Evolutionary conservation across 2,329 filamentous ascomycete species (phyloP), one percentile per base, ranked within the genome.

Genomic region (Esteya vermicola): DNA sequence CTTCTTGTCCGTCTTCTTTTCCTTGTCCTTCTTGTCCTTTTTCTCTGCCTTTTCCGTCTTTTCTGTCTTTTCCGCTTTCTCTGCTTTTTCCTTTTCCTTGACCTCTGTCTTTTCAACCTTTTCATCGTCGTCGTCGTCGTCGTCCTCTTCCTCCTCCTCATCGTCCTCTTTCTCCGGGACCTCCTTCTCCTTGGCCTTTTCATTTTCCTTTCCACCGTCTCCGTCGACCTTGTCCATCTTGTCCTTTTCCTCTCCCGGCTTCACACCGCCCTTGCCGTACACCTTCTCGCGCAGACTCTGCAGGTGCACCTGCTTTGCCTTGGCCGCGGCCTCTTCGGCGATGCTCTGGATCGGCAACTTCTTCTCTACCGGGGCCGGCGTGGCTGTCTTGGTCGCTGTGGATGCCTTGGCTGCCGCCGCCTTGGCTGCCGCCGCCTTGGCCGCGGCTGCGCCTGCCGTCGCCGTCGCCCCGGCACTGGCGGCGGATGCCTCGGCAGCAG

Each of bases 291-390:
- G 62, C 45, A 75, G 54, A 49, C 55, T 61, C 46, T 72, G 64
- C 45, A 75, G 62, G 41, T 66, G 67, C 48, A 68, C 60, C 48
- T 76, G 65, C 59, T 78, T 78, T 37, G 75, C 75, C 56, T 72
- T 78, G 50, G 68, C 60, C 1, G 75, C 76, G 36, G 71, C 76
- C 54, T 85, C 79, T 50, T 83, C 69, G 32, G 73, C 75, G 38
- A 76, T 64, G 50, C 67, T 71, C 47, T 63, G 62, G 36, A 72
- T 57, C 2, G 71, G 66, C 12, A 70, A 50, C 9, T 50, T 41
- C 34, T 47, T 28, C 3, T 48, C 40, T 33, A 54, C 52, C 13
- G 25, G 23, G n/a, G 18, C 33, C 33, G 22, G 22, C 33, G 16
- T 36, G 4, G 25, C 13, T 19, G 23, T 20, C 25, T 28, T 19